Evolutionary conservation across 2,329 filamentous ascomycete genomes (phyloP), one percentile per base, ranked within the genome.

Genomic region (Neopestalotiopsis sp.): DNA sequence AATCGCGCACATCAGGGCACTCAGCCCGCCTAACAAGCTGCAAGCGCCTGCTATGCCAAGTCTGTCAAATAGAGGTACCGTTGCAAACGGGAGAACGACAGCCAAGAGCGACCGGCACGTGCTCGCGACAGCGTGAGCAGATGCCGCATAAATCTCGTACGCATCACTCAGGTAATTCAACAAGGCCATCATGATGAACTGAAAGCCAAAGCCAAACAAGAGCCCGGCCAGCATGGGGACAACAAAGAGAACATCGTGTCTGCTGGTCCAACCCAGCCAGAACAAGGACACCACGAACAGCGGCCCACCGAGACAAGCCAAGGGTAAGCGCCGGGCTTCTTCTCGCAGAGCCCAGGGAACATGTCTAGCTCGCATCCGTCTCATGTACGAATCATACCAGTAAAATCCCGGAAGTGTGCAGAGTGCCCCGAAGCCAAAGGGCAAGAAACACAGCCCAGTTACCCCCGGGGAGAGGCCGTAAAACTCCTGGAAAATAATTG

Each of bases 301-400:
- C 0, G 92, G 91, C 0, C 92, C 91, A 1, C 91, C 92, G 24
- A 93, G 74, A 75, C 89, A 92, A 4, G 91, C 92, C 3, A 95
- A 82, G 0, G 93, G 92, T 0, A 95, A 84, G 1, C 93, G 88
- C 4, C 90, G 87, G 75, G 88, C 91, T 76, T 95, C 86, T 72
- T 92, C 90, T 61, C 85, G 84, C 32, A 81, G 80, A 0, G 88
- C 82, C 91, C 92, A 94, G 1, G 81, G 71, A 2, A 84, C 86
- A 57, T 84, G 78, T 9, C 78, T 76, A 10, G 78, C 78, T 72
- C 86, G 83, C 3, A 89, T 88, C 61, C 83, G 83, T 2, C 81
- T 79, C 38, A 93, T 85, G 60, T 89, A 82, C 20, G 76, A 76
- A 75, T 94, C 92, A 85, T 90, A 95, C 59, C 79, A 81, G 65